Evolutionary conservation across 371 early-diverging fungal species (phyloP).

Genomic region (Blakeslea trispora): DNA sequence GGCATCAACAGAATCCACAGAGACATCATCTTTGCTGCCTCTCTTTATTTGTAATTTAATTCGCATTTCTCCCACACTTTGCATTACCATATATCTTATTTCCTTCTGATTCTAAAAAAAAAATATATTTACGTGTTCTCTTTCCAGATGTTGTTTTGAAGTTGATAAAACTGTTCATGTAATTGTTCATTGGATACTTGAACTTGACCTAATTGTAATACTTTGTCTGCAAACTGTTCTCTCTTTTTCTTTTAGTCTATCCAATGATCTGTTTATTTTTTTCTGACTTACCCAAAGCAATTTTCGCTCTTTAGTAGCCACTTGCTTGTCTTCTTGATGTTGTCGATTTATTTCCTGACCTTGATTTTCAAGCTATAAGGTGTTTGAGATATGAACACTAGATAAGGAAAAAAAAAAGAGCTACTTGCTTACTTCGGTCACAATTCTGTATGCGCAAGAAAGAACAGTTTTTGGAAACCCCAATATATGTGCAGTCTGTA

Average conservation of each 20-base stretch:
- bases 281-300: constrained; percentile 32
- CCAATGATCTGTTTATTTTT: constrained; percentile 19
- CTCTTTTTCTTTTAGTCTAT: constrained; percentile 1
- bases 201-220: constrained; percentile 27
- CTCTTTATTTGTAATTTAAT: constrained; percentile 84
- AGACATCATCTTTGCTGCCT: constrained; percentile 99
- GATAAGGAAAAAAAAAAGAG: not conserved
- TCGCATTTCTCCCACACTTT: constrained; percentile 3
- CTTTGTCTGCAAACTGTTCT: constrained; percentile 41
- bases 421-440: constrained; percentile 33
- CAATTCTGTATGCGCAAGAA: constrained; percentile 37
- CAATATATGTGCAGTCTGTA: constrained; percentile 54
- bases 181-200: constrained; percentile 14
- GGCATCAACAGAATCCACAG: constrained; percentile 95
- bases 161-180: constrained; percentile 6
- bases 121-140: not conserved
- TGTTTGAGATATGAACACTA: not conserved
- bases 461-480: constrained; percentile 42
- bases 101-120: constrained; percentile 9
- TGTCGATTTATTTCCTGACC: not conserved
- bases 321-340: not conserved
- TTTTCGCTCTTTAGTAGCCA: constrained; percentile 16
- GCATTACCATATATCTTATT: constrained; percentile 19
- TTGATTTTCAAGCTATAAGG: not conserved
- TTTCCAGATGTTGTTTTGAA: constrained; percentile 24